A percentile compares a stretch with the other conserved stretches of the same genome.
These are phyloP conservation scores for Annulohypoxylon truncatum DNA, from an alignment of 2,329 filamentous ascomycete species.

Conservation along the genomic window DNA sequence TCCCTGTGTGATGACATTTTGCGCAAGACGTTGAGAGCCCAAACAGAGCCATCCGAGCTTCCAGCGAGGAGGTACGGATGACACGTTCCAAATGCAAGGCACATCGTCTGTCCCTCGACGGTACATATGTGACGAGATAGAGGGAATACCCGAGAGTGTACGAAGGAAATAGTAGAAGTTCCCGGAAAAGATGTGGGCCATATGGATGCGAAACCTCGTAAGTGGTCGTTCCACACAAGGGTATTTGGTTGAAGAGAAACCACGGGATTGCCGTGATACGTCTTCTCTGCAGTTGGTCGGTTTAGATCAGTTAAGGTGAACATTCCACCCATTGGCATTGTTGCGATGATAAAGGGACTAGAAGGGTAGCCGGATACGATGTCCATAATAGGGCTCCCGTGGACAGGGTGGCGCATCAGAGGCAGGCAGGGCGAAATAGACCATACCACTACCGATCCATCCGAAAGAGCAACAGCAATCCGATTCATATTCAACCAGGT, in stretches of 20 bases:
- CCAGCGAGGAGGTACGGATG: conserved; percentile 67
- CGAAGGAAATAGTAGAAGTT: conserved; percentile 64
- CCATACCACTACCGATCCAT: conserved; percentile 68
- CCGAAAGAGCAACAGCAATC: conserved; percentile 65
- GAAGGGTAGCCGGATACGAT: conserved; percentile 68
- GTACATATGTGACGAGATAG: conserved; percentile 64
- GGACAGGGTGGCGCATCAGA: conserved; percentile 64
- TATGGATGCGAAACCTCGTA: conserved; percentile 65
- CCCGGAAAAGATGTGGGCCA: conserved; percentile 65
- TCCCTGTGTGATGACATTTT: conserved; percentile 57
- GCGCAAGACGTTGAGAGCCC: conserved; percentile 59
- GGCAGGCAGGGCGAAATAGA: conserved; percentile 62
- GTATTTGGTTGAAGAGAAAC: conserved; percentile 65
- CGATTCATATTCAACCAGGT: conserved; percentile 68
- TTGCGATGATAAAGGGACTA: conserved; percentile 66
- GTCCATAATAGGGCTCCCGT: conserved; percentile 65
- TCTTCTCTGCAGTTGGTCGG: conserved; percentile 63
- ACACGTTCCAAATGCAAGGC: conserved; percentile 60
- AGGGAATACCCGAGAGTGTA: conserved; percentile 64
- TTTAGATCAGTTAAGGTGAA: conserved; percentile 65
- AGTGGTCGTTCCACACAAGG: conserved; percentile 65
- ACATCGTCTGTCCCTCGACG: conserved; percentile 62
- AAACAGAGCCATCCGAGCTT: conserved; percentile 65
- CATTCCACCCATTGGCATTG: conserved; percentile 65
- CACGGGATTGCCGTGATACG: conserved; percentile 63